Evolutionary conservation across 257 asterid species (phyloP).

Genomic region (Solanum clarkiae): DNA sequence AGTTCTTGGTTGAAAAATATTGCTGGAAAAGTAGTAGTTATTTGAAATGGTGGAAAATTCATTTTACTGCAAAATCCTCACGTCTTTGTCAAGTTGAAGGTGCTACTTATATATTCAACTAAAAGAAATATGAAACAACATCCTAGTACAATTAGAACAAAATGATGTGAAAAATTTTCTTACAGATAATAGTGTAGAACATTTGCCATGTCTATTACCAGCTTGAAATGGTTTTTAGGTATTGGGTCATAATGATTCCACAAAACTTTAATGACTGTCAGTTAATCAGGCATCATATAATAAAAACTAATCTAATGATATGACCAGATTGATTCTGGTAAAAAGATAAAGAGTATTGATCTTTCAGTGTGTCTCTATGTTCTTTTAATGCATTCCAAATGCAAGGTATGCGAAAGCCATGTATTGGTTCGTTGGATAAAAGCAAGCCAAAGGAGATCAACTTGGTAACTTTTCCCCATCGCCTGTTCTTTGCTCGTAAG

Average conservation of each 20-base stretch:
- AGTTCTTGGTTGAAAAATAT: not conserved
- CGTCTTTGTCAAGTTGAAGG: not conserved
- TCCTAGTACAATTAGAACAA: not conserved
- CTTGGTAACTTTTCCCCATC: constrained; percentile 73
- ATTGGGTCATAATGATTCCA: not conserved
- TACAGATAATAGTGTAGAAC: not conserved
- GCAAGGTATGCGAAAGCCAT: constrained; percentile 66
- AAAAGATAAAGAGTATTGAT: not conserved
- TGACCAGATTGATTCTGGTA: not conserved
- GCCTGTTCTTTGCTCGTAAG: constrained; percentile 74
- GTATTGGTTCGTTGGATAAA: constrained; percentile 69
- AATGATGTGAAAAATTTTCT: not conserved
- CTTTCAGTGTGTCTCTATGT: not conserved
- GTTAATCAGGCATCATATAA: not conserved
- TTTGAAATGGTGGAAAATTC: not conserved
- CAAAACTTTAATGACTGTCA: not conserved
- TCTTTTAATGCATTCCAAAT: constrained; percentile 22
- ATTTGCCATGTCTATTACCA: not conserved
- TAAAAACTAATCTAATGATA: not conserved
- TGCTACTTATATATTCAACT: not conserved
- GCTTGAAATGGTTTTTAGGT: not conserved
- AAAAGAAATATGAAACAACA: not conserved
- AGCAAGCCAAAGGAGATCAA: constrained; percentile 45
- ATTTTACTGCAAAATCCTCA: not conserved
- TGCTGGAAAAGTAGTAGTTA: not conserved